Evolutionary conservation across 176 grass and related monocot species (phyloP).

Genomic region (Lolium rigidum): DNA sequence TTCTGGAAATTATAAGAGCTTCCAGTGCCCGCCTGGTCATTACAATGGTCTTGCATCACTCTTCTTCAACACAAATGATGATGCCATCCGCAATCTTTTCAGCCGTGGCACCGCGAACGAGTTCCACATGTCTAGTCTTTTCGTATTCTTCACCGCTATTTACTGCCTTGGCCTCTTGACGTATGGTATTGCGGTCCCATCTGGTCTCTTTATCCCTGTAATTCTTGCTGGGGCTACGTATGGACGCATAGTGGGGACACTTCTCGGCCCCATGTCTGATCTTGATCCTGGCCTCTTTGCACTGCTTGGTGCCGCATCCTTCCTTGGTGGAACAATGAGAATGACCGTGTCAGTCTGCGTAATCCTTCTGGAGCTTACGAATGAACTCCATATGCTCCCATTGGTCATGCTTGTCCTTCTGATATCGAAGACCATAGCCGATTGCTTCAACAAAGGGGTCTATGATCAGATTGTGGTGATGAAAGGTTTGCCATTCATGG

Average conservation of each 20-base stretch:
- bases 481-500: slow-evolving; percentile 96
- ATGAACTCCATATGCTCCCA: slow-evolving; percentile 87
- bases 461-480: slow-evolving; percentile 91
- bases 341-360: slow-evolving; percentile 95
- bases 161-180: slow-evolving; percentile 87
- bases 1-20: slow-evolving; percentile 90
- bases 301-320: slow-evolving; percentile 83
- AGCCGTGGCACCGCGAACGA: slow-evolving; percentile 74
- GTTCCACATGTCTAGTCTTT: slow-evolving; percentile 74
- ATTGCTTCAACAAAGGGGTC: slow-evolving; percentile 89
- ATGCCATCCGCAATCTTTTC: slow-evolving; percentile 96
- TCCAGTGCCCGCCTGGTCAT: slow-evolving; percentile 79
- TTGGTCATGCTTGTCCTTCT: slow-evolving; percentile 97
- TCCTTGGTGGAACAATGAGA: slow-evolving; percentile 94
- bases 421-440: slow-evolving; percentile 87
- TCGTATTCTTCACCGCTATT: slow-evolving; percentile 73
- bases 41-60: slow-evolving; percentile 97
- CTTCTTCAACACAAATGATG: slow-evolving; percentile 95
- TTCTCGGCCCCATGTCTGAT: slow-evolving; percentile 72
- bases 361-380: slow-evolving; percentile 94
- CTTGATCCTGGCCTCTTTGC: slow-evolving; percentile 85
- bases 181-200: slow-evolving; percentile 86
- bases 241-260: slow-evolving; percentile 75
- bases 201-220: slow-evolving; percentile 94
- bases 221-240: slow-evolving; percentile 87